Base-by-base conservation (phyloP, 805 yeast species). In the Clavispora vitiphila region DNA sequence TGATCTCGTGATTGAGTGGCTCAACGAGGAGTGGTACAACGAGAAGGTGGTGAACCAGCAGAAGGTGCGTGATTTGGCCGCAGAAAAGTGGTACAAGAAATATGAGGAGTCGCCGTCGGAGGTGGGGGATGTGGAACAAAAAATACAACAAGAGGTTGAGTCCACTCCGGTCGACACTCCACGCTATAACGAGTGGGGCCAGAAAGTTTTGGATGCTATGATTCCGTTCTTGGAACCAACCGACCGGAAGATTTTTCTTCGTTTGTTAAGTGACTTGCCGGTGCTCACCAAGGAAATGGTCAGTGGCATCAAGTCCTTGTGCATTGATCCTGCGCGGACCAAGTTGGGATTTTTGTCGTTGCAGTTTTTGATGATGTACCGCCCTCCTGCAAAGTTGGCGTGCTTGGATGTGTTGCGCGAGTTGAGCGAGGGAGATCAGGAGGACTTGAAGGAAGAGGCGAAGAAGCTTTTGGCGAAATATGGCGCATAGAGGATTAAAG, bases 21-120 rank as follows among this genome's bases (percentile, higher is more conserved):
- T 93, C 41, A 90, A 85, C 54, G 99, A 93, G 63, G 99, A 93
- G 61, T 93, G 96, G 95, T 81, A 78, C 64, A 69, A 78, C 37
- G 86, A 82, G 55, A 65, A 55, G 42, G 74, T 75, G 3, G 53
- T 55, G 37, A 62, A 61, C 43, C 72, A 69, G 45, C 66, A 50
- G 45, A 49, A 45, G 21, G 40, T 56, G 25, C 44, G 44, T 49
- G 57, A 53, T 7, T 52, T 44, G 21, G 49, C 47, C 26, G 50
- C 42, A 3, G 51, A 35, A 39, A 43, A 26, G 44, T 53, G 38
- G 29, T 40, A 51, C 22, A 30, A 46, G n/a, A 44, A 51, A 27
- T 49, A 40, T 36, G 41, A 43, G 32, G 49, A 49, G n/a, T 47
- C 40, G 24, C 49, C 52, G 3, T 37, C 42, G 12, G 48, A 57